Conservation (phyloP, 306 rosid species). For the Astragalus membranaceus region DNA sequence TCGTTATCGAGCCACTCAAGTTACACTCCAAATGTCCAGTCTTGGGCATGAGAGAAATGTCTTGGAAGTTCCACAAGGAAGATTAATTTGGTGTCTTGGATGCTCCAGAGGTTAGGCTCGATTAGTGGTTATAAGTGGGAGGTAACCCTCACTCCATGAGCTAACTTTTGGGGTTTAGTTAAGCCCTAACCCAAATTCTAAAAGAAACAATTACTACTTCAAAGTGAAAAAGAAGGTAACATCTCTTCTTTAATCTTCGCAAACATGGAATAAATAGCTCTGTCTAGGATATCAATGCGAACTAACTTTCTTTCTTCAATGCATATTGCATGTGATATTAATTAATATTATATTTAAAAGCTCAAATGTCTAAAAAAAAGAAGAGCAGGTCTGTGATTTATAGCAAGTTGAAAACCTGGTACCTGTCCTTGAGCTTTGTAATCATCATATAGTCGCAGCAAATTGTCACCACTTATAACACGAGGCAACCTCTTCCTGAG, state of each 20-base stretch:
- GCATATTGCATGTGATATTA: background rate
- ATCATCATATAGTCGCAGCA: constrained; percentile 73
- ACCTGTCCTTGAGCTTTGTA: constrained; percentile 98
- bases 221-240: background rate
- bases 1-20: too few species aligned
- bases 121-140: too few species aligned
- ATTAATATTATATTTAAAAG: background rate
- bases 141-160: too few species aligned
- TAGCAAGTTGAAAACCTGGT: constrained; percentile 30
- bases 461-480: constrained; percentile 87
- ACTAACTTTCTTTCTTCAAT: background rate
- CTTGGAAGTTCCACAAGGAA: too few species aligned
- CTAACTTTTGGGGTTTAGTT: too few species aligned
- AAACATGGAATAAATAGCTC: background rate
- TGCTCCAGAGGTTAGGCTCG: too few species aligned
- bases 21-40: too few species aligned
- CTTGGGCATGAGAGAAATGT: too few species aligned
- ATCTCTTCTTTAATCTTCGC: background rate
- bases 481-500: constrained; percentile 93
- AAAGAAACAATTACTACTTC: background rate
- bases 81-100: too few species aligned
- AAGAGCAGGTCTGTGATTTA: background rate
- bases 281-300: background rate
- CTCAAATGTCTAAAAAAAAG: constrained; percentile 13
- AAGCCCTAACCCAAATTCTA: too few species aligned